Evolutionary conservation across 805 yeast genomes (phyloP).

Genomic region (Alloascoidea africana): DNA sequence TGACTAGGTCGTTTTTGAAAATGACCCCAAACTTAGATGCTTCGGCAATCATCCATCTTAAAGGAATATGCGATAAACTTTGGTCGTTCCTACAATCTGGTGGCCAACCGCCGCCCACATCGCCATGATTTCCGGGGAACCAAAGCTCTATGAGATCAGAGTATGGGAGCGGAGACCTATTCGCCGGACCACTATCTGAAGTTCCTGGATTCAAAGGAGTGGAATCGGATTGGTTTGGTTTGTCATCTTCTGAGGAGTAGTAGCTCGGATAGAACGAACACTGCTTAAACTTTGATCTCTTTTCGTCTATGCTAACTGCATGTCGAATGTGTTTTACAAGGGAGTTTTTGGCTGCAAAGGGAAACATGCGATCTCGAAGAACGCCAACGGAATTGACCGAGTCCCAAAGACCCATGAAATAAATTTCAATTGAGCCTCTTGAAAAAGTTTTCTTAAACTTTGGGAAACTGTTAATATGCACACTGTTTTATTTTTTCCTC

Average conservation of each 20-base stretch:
- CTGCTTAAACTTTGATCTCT: constrained; percentile 48
- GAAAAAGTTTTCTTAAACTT: constrained; percentile 37
- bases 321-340: constrained; percentile 48
- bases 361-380: constrained; percentile 40
- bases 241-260: constrained; percentile 14
- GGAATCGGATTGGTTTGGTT: neutral
- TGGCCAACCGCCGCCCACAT: constrained; percentile 56
- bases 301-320: constrained; percentile 53
- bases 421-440: constrained; percentile 26
- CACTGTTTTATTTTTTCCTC: constrained; percentile 1
- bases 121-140: constrained; percentile 61
- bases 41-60: constrained; percentile 47
- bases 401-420: constrained; percentile 57
- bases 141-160: constrained; percentile 35
- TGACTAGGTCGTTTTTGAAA: constrained; percentile 26
- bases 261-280: constrained; percentile 32
- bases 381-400: constrained; percentile 55
- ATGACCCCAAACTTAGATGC: constrained; percentile 33
- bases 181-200: constrained; percentile 13
- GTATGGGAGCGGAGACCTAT: too few species aligned
- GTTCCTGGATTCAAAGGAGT: constrained; percentile 5
- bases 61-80: constrained; percentile 30
- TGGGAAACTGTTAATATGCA: neutral
- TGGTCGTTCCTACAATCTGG: constrained; percentile 29
- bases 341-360: constrained; percentile 33